Evolutionary conservation across 208 protist species (phyloP).

Genomic region (Kentomonas sorsogonicus): DNA sequence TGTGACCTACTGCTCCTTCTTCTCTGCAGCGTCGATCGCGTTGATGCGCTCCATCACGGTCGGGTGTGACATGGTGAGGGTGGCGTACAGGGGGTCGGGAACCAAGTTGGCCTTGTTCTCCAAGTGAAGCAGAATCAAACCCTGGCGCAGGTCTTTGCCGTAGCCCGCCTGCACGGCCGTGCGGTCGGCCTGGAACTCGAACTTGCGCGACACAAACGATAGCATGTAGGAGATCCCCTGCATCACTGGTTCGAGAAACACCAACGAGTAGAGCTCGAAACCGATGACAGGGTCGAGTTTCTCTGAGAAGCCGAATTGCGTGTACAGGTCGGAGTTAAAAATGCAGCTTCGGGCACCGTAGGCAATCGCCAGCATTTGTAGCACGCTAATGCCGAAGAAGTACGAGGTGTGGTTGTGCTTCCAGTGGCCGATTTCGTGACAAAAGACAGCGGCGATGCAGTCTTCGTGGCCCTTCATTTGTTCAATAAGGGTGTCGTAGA

Average conservation of each 20-base stretch:
- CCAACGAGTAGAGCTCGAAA: slow-evolving; percentile 40
- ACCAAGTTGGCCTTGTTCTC: slow-evolving; percentile 60
- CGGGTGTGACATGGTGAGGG: slow-evolving; percentile 73
- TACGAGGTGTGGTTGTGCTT: slow-evolving; percentile 52
- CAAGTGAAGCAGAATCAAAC: slow-evolving; percentile 44
- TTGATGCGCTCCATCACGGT: slow-evolving; percentile 60
- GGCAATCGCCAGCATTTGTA: slow-evolving; percentile 41
- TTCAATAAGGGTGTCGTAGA: slow-evolving; percentile 87
- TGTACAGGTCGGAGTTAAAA: slow-evolving; percentile 57
- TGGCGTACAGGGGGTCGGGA: slow-evolving; percentile 64
- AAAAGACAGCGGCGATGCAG: slow-evolving; percentile 63
- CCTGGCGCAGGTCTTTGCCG: slow-evolving; percentile 27
- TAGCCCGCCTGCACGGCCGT: slow-evolving; percentile 53
- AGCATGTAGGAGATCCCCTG: slow-evolving; percentile 34
- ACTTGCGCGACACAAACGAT: slow-evolving; percentile 23
- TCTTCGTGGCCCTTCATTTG: slow-evolving; percentile 58
- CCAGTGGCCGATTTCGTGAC: slow-evolving; percentile 91
- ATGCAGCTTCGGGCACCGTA: slow-evolving; percentile 56
- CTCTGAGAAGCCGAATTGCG: slow-evolving; percentile 59
- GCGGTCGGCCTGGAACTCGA: slow-evolving; percentile 75
- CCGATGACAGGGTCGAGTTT: slow-evolving; percentile 48
- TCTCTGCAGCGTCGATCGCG: slow-evolving; percentile 49
- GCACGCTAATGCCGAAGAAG: slow-evolving; percentile 24
- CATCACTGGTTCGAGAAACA: slow-evolving; percentile 38
- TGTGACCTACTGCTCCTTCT: no score